Evolutionary conservation across 2,329 filamentous ascomycete species (phyloP), one percentile per base, ranked within the genome.

Genomic region (Tolypocladium pustulatum): DNA sequence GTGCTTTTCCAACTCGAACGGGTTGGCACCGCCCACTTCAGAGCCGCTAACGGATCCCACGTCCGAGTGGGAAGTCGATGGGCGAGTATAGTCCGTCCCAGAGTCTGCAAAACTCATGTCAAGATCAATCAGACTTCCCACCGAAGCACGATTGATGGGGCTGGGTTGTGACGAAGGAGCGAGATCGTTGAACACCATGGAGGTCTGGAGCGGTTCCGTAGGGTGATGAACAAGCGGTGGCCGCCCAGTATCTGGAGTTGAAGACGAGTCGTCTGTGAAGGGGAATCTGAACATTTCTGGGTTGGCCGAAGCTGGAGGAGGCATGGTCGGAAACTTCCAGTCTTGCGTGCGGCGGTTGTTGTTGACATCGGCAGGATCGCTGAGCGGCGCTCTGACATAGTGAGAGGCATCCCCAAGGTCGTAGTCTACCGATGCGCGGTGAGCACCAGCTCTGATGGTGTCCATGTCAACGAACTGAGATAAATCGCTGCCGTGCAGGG

Each of bases 1-100:
- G 63, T 86, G 83, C n/a, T 80, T 78, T 67, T 87, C 84, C 4
- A 87, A 74, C 58, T 86, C 82, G 59, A 87, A 87, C 0, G 84
- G 82, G 63, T 83, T 83, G 2, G 75, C 77, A 15, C 77, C 75
- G 32, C 81, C 78, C 37, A 81, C 68, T 59, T 85, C 81, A 0
- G 82, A 83, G 56, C 82, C 83, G 9, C 77, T 76, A 13, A 84
- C 73, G 0, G 81, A 84, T 2, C 69, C 78, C 15, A 76, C 79
- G 60, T 85, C 82, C 1, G 83, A 86, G 66, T 84, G 80, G 13
- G 82, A 82, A 0, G 82, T 84, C 2, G 82, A 84, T 0, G 82
- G 82, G 1, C 81, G 75, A 0, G 78, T 76, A 17, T 76, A 69
- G 36, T 85, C 81, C 0, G 77, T 75, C 41, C 77, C 71, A 0